Percentiles rank a stretch among this genome's conserved stretches.
These are phyloP conservation scores for Talaromyces rugulosus DNA, from an alignment of 2,329 filamentous ascomycete genomes.

Conservation along the genomic window DNA sequence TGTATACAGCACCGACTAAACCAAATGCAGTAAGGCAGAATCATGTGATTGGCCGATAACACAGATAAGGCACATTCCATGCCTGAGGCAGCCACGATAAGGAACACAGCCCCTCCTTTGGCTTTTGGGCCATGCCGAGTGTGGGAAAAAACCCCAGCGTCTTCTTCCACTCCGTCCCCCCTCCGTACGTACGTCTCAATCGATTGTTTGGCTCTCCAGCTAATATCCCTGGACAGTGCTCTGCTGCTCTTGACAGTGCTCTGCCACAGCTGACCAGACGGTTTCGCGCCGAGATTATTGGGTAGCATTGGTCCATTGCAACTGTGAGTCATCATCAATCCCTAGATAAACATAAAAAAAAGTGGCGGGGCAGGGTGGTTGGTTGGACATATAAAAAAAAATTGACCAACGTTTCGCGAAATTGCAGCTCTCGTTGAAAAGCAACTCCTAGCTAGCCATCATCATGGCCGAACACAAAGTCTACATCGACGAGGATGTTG, in stretches of 20 bases:
- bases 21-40: neutral
- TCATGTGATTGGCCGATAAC: neutral
- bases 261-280: neutral
- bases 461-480: slow-evolving; percentile 25
- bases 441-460: neutral
- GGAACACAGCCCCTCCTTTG: neutral
- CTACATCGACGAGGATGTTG: slow-evolving; percentile 77
- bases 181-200: neutral
- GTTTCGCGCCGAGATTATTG: neutral
- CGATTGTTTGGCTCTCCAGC: neutral
- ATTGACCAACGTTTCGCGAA: neutral
- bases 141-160: neutral
- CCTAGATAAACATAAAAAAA: neutral
- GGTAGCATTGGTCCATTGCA: slow-evolving; percentile 1
- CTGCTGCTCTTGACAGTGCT: neutral
- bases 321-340: neutral
- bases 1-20: neutral
- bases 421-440: neutral
- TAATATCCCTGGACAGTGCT: neutral
- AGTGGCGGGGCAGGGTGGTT: too few relatives aligned
- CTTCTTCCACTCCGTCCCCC: neutral
- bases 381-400: neutral
- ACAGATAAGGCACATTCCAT: neutral
- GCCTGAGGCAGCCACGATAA: neutral
- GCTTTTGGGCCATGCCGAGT: neutral